A percentile compares a stretch with the other conserved stretches of the same genome.
Evolutionary conservation across 371 early-diverging fungal species (phyloP).

Genomic region (Cokeromyces recurvatus): DNA sequence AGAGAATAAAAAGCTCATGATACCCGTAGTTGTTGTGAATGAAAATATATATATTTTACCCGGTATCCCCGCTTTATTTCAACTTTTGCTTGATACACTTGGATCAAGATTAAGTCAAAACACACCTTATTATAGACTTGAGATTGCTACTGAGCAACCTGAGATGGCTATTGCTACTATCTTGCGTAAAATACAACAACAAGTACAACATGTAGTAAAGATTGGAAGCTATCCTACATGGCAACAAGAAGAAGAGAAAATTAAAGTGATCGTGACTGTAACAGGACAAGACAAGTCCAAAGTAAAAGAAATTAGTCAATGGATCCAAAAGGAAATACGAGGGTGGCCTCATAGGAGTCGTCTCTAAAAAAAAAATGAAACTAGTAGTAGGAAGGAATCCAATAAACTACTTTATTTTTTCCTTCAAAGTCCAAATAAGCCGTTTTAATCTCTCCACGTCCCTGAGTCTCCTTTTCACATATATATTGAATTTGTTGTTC

Average conservation of each 20-base stretch:
- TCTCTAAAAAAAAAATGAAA: too few relatives aligned
- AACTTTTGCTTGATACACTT: conserved; percentile 32
- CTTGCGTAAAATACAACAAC: conserved; percentile 36
- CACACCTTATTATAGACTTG: conserved; percentile 41
- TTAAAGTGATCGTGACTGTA: conserved; percentile 34
- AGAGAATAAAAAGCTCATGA: conserved; percentile 43
- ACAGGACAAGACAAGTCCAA: conserved; percentile 26
- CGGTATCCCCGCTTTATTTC: conserved; percentile 59
- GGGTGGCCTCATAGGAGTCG: conserved; percentile 21
- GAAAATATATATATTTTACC: conserved; percentile 60
- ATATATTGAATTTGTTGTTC: not conserved
- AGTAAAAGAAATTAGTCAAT: conserved; percentile 17
- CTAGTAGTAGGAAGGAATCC: too few relatives aligned
- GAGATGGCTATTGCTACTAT: conserved; percentile 51
- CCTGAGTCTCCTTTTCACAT: not conserved
- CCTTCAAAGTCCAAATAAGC: conserved; percentile 35
- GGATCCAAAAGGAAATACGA: conserved; percentile 14
- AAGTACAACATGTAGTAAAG: conserved; percentile 31
- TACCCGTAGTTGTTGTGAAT: conserved; percentile 58
- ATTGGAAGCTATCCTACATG: conserved; percentile 66
- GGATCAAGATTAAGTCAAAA: too few relatives aligned
- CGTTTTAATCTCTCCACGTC: not conserved
- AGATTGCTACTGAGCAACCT: conserved; percentile 43
- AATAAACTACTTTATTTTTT: conserved; percentile 52
- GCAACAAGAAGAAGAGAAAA: too few relatives aligned